These are phyloP conservation scores for Domatiomyces globalis DNA, from an alignment of 2,329 filamentous ascomycete genomes.

Conservation along the genomic window DNA sequence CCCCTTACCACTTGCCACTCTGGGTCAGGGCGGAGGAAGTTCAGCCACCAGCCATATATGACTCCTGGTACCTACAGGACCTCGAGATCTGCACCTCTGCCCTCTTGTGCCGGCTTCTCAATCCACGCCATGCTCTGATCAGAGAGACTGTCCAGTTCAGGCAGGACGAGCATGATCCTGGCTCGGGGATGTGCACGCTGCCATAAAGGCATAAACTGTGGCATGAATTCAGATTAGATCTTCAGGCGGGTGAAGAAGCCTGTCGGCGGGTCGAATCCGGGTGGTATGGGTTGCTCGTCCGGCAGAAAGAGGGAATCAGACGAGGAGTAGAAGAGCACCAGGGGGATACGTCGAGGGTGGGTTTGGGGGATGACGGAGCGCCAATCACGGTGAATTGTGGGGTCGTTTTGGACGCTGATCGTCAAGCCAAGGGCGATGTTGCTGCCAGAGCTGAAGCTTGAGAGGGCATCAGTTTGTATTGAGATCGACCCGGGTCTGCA, in stretches of 20 bases:
- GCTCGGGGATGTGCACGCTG: constrained; percentile 11
- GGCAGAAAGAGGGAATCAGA: constrained; percentile 15
- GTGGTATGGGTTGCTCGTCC: constrained; percentile 12
- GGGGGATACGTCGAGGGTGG: constrained; percentile 6
- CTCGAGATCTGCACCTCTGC: constrained; percentile 10
- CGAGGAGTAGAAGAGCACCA: constrained; percentile 17
- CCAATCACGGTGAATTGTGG: constrained; percentile 8
- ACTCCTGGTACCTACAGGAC: constrained; percentile 14
- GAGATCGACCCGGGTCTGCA: constrained; percentile 2
- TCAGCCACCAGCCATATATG: constrained; percentile 11
- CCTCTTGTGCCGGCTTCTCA: constrained; percentile 13
- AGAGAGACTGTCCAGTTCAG: constrained; percentile 16
- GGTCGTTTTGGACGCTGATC: constrained; percentile 11
- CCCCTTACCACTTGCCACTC: too few relatives aligned
- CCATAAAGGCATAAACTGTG: constrained; percentile 15
- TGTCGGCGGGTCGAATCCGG: constrained; percentile 10
- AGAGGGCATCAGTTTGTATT: constrained; percentile 28
- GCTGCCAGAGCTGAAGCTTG: constrained; percentile 34
- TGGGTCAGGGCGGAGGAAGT: too few relatives aligned
- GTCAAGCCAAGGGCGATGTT: constrained; percentile 30
- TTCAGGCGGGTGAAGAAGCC: constrained; percentile 12
- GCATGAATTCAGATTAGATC: constrained; percentile 16
- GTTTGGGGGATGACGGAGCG: constrained; percentile 7
- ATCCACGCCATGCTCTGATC: constrained; percentile 14
- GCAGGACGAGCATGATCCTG: constrained; percentile 14